Evolutionary conservation across 2,329 filamentous ascomycete genomes (phyloP).

Genomic region (Aspergillus texensis): DNA sequence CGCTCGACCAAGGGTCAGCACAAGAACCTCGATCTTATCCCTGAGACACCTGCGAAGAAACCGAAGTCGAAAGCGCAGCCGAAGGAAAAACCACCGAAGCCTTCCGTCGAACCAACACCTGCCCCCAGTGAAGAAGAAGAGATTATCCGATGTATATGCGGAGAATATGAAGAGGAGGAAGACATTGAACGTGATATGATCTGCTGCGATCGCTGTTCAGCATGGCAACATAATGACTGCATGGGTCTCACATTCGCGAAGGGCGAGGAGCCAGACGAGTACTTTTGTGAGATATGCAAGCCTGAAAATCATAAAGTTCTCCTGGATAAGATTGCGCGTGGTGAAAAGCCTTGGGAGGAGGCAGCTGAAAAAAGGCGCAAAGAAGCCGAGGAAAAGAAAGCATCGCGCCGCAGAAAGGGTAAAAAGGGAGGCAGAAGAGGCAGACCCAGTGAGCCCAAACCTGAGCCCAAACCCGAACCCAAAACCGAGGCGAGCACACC

Average conservation of each 20-base stretch:
- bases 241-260: constrained; percentile 81
- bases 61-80: constrained; percentile 50
- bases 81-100: constrained; percentile 50
- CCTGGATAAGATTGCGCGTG: constrained; percentile 73
- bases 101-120: constrained; percentile 50
- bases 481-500: constrained; percentile 51
- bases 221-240: constrained; percentile 97
- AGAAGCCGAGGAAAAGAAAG: constrained; percentile 60
- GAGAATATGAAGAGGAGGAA: constrained; percentile 80
- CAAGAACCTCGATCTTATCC: constrained; percentile 76
- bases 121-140: constrained; percentile 59
- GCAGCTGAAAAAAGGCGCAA: constrained; percentile 65
- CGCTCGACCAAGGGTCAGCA: constrained; percentile 97
- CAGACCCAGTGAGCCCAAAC: constrained; percentile 63
- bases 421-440: constrained; percentile 62
- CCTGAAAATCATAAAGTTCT: constrained; percentile 82
- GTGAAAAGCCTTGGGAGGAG: constrained; percentile 85
- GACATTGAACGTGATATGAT: constrained; percentile 92
- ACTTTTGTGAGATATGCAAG: constrained; percentile 89
- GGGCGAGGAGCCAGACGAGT: constrained; percentile 75
- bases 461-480: constrained; percentile 62
- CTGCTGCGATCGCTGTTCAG: constrained; percentile 86
- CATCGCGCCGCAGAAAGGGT: constrained; percentile 60
- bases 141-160: constrained; percentile 91
- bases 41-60: constrained; percentile 59